Conservation (phyloP, 495 filamentous ascomycete genomes). For the Daldinia concentrica region DNA sequence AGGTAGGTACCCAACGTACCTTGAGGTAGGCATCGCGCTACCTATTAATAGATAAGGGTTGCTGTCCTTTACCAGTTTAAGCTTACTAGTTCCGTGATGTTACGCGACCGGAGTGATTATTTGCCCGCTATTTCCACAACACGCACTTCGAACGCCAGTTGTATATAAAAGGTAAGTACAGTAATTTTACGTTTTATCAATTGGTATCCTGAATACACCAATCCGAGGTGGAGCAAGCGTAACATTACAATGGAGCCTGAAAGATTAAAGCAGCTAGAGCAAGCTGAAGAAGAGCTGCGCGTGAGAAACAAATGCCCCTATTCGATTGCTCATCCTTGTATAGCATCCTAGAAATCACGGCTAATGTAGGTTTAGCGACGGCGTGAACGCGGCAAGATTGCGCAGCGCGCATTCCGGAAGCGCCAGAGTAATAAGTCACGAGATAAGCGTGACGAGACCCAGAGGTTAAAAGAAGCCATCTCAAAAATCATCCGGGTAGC, state of each 20-base stretch:
- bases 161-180: not conserved
- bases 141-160: not conserved
- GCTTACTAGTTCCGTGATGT: constrained; percentile 22
- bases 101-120: constrained; percentile 16
- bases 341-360: not conserved
- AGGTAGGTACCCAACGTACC: no score
- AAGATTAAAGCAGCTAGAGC: constrained; percentile 24
- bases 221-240: not conserved
- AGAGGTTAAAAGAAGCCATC: constrained; percentile 36
- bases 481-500: constrained; percentile 19
- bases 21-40: no score
- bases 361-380: constrained; percentile 33
- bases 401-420: constrained; percentile 40
- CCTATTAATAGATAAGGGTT: not conserved
- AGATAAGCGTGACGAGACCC: constrained; percentile 19
- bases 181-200: not conserved
- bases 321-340: not conserved
- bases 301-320: constrained; percentile 10
- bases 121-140: not conserved
- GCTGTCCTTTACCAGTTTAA: not conserved
- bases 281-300: constrained; percentile 24
- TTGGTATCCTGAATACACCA: not conserved
- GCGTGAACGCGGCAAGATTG: constrained; percentile 39
- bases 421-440: constrained; percentile 18
- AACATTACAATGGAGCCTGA: constrained; percentile 13